Conservation (phyloP, 768 basidiomycete species). For the Boletus eberwhitei region DNA sequence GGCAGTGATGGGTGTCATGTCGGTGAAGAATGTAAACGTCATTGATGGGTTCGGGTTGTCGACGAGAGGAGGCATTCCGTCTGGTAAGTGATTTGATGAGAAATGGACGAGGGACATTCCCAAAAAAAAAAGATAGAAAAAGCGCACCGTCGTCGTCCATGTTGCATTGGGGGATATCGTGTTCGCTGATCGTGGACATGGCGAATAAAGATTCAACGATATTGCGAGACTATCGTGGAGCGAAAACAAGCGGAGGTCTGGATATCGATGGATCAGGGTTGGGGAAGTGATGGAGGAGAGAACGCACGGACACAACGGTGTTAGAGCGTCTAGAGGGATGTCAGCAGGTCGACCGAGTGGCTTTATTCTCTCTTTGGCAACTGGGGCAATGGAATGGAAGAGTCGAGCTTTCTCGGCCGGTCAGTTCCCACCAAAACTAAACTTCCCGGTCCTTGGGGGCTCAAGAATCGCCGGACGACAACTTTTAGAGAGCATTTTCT, state of each 20-base stretch:
- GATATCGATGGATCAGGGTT: conserved; percentile 11
- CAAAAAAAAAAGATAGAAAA: not conserved
- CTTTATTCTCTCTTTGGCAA: conserved; percentile 38
- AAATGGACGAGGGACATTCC: not conserved
- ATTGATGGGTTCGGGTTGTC: conserved; percentile 51
- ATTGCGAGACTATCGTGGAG: not conserved
- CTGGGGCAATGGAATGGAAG: conserved; percentile 30
- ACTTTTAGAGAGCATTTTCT: conserved; percentile 8
- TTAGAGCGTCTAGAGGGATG: conserved; percentile 26
- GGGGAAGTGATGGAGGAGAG: conserved; percentile 1
- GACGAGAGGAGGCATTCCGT: conserved; percentile 49
- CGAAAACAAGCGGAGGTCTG: not conserved
- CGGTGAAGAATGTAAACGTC: conserved; percentile 62
- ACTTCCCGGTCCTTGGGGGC: conserved; percentile 17
- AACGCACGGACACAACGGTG: conserved; percentile 22
- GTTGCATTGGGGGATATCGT: conserved; percentile 23
- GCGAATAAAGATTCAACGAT: conserved; percentile 1
- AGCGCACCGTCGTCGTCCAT: conserved; percentile 38
- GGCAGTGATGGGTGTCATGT: conserved; percentile 55
- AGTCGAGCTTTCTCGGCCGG: conserved; percentile 24
- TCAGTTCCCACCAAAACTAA: conserved; percentile 29
- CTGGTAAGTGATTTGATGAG: conserved; percentile 27
- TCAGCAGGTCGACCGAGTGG: conserved; percentile 22
- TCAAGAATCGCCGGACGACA: conserved; percentile 7
- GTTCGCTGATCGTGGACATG: conserved; percentile 30